Percentiles rank a stretch among this genome's conserved stretches.
Evolutionary conservation across 345 rosid genomes (phyloP).

Genomic region (Sonneratia caseolaris): DNA sequence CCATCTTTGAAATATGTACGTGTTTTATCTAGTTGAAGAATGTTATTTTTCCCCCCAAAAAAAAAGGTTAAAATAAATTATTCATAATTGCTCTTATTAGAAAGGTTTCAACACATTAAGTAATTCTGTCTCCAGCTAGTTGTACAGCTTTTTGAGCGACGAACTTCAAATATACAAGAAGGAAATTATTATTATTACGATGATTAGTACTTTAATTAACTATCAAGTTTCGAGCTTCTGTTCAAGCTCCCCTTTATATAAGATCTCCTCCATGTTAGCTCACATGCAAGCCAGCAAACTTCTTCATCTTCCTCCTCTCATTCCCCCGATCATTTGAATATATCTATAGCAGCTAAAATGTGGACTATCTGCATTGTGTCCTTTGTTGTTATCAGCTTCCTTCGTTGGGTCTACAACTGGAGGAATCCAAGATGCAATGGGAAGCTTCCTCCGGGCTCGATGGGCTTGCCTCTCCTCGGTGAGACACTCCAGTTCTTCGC

Average conservation of each 20-base stretch:
- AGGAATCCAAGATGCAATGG: constrained; percentile 78
- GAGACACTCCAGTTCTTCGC: constrained; percentile 73
- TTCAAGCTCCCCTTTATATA: not conserved
- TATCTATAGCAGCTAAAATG: constrained; percentile 10
- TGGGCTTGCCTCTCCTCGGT: constrained; percentile 83
- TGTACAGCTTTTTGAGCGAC: constrained; percentile 11
- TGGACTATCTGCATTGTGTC: constrained; percentile 44
- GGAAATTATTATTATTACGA: not conserved
- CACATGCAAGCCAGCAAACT: not conserved
- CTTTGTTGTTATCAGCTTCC: constrained; percentile 34
- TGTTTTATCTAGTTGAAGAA: no score
- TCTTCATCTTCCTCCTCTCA: constrained; percentile 7
- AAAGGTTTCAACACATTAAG: not conserved
- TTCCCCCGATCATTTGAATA: constrained; percentile 3
- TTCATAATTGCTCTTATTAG: no score
- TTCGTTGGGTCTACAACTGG: constrained; percentile 59
- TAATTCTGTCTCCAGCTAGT: constrained; percentile 18
- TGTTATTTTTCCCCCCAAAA: no score
- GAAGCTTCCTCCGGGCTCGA: constrained; percentile 88
- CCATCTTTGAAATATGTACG: no score
- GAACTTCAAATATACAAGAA: constrained; percentile 1
- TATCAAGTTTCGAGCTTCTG: not conserved
- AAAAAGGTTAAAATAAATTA: no score
- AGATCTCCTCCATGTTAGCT: constrained; percentile 5
- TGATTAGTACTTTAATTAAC: not conserved